Evolutionary conservation across 1,284 basidiomycete genomes (phyloP).

Genomic region (Heterobasidion annosum): DNA sequence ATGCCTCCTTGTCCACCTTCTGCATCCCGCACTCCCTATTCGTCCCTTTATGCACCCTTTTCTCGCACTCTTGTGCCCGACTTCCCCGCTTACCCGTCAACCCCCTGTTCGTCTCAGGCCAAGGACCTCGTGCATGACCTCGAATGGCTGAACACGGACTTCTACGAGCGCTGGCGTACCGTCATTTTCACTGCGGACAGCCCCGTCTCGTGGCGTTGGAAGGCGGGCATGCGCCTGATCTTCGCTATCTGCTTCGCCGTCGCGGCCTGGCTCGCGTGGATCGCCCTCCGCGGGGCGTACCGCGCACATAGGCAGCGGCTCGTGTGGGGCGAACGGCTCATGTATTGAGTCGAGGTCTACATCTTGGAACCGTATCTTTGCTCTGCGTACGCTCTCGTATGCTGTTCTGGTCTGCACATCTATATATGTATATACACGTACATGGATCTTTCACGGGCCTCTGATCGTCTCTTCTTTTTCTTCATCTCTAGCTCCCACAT

Average conservation of each 20-base stretch:
- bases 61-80: not conserved
- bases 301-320: conserved; percentile 62
- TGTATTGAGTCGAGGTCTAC: conserved; percentile 32
- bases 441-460: no score
- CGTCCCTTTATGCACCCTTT: conserved; percentile 4
- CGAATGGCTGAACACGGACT: conserved; percentile 65
- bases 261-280: conserved; percentile 49
- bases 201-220: conserved; percentile 63
- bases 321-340: conserved; percentile 68
- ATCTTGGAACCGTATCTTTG: no score
- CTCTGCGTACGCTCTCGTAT: no score
- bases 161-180: conserved; percentile 59
- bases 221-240: conserved; percentile 30
- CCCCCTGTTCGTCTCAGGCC: conserved; percentile 31
- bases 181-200: conserved; percentile 62
- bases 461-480: no score
- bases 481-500: no score
- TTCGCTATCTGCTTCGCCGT: conserved; percentile 35
- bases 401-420: no score
- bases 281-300: conserved; percentile 53
- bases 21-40: conserved; percentile 1
- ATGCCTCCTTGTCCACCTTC: not conserved
- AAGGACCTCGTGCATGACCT: conserved; percentile 48
- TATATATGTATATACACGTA: no score
- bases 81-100: not conserved